Conservation (phyloP, 2,329 filamentous ascomycete genomes). For the Pseudocercospora musae region DNA sequence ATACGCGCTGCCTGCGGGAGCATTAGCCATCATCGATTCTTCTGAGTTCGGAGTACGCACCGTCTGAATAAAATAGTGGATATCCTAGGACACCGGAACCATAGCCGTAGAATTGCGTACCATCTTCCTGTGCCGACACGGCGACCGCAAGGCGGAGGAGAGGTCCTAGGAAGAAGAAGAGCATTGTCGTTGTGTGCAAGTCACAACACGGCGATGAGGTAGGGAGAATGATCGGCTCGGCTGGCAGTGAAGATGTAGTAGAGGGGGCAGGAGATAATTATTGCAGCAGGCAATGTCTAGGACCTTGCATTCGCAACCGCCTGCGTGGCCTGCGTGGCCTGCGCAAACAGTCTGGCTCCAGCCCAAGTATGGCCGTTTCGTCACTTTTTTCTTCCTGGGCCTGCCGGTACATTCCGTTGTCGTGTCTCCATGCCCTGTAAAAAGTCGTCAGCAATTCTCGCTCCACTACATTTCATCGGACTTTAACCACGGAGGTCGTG, state of each 20-base stretch:
- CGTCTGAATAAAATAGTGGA: slow-evolving; percentile 22
- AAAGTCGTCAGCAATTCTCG: too few relatives aligned
- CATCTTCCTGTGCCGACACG: slow-evolving; percentile 1
- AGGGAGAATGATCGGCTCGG: neutral
- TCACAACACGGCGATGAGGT: neutral
- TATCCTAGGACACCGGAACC: slow-evolving; percentile 19
- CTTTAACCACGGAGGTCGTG: too few relatives aligned
- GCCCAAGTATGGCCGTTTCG: neutral
- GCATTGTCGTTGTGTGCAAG: slow-evolving; percentile 1
- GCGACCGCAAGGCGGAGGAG: slow-evolving; percentile 2
- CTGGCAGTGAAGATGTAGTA: neutral
- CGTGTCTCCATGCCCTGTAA: too few relatives aligned
- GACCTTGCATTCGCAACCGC: neutral
- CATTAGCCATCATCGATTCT: neutral
- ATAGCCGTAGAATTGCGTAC: slow-evolving; percentile 18
- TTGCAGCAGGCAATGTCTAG: neutral
- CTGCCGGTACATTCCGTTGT: neutral
- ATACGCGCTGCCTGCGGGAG: slow-evolving; percentile 14
- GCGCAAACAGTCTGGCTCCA: neutral
- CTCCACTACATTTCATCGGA: too few relatives aligned
- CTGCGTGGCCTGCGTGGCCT: neutral
- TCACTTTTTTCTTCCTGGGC: neutral
- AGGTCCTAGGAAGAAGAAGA: neutral
- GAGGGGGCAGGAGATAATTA: neutral
- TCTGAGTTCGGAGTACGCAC: neutral